Percentiles rank a stretch among this genome's conserved stretches.
Conservation (phyloP, 2,329 filamentous ascomycete species). For the Podosphaera xanthii region DNA sequence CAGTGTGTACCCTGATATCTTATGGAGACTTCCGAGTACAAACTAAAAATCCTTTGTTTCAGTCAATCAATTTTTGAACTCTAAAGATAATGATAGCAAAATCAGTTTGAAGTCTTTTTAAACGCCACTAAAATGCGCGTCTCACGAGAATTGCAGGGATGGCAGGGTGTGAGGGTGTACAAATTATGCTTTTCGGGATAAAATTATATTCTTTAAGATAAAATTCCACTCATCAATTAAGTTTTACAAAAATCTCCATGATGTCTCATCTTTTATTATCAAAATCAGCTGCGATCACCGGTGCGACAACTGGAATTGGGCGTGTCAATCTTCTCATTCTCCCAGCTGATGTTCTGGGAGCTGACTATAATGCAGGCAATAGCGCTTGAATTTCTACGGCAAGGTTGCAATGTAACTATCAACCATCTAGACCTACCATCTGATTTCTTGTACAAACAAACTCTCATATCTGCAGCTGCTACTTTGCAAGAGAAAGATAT, state of each 20-base stretch:
- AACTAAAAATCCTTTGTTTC: too few relatives aligned
- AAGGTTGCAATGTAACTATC: slow-evolving; percentile 57
- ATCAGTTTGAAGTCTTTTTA: too few relatives aligned
- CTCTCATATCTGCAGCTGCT: slow-evolving; percentile 28
- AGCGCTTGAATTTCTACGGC: slow-evolving; percentile 51
- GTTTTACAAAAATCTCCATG: slow-evolving; percentile 3
- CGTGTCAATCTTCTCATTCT: slow-evolving; percentile 19
- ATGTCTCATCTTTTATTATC: slow-evolving; percentile 31
- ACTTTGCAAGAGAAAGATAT: slow-evolving; percentile 21
- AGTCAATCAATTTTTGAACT: too few relatives aligned
- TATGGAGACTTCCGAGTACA: too few relatives aligned
- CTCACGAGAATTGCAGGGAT: too few relatives aligned
- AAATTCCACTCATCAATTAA: too few relatives aligned
- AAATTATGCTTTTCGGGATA: too few relatives aligned
- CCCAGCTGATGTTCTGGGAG: neutral
- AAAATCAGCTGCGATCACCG: slow-evolving; percentile 72
- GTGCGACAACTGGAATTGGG: slow-evolving; percentile 69
- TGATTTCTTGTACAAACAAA: slow-evolving; percentile 28
- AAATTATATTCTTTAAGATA: neutral
- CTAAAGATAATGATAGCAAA: too few relatives aligned
- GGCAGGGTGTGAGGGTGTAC: too few relatives aligned
- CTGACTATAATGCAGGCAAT: slow-evolving; percentile 29
- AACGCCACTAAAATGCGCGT: too few relatives aligned
- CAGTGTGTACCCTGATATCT: too few relatives aligned
- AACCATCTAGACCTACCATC: slow-evolving; percentile 47